Evolutionary conservation across 2,329 filamentous ascomycete species (phyloP).

Genomic region (Colletotrichum cereale): DNA sequence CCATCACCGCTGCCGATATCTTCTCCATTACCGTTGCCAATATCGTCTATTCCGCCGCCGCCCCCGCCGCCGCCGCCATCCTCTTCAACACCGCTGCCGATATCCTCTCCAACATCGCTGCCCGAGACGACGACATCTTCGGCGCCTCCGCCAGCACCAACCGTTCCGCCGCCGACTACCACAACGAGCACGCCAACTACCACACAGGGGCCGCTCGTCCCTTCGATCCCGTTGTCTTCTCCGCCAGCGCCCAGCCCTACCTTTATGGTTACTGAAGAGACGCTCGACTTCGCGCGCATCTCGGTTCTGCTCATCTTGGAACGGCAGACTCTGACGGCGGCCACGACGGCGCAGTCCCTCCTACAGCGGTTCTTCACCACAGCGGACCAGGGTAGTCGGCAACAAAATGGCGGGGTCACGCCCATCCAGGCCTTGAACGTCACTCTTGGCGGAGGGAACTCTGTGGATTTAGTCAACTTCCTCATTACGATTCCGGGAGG

Average conservation of each 20-base stretch:
- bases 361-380: conserved; percentile 68
- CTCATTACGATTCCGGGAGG: conserved; percentile 52
- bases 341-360: conserved; percentile 64
- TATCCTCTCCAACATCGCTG: conserved; percentile 41
- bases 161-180: conserved; percentile 41
- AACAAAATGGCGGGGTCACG: conserved; percentile 47
- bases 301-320: conserved; percentile 73
- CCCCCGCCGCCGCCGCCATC: background rate
- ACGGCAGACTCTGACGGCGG: conserved; percentile 62
- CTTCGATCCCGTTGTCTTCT: conserved; percentile 20
- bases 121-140: conserved; percentile 41
- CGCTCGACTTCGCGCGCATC: conserved; percentile 73
- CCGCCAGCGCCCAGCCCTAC: conserved; percentile 44
- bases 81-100: background rate
- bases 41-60: background rate
- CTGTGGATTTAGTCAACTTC: conserved; percentile 64
- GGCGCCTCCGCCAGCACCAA: conserved; percentile 5
- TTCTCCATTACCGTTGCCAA: background rate
- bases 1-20: conserved; percentile 43
- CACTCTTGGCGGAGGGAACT: conserved; percentile 58
- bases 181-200: conserved; percentile 40
- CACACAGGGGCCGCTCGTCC: conserved; percentile 7
- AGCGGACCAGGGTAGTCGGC: conserved; percentile 48
- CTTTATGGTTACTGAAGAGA: conserved; percentile 67
- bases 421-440: conserved; percentile 55